phyloP scores from a whole-genome alignment of 2,329 filamentous ascomycete genomes.

The Chalara sp. region DNA sequence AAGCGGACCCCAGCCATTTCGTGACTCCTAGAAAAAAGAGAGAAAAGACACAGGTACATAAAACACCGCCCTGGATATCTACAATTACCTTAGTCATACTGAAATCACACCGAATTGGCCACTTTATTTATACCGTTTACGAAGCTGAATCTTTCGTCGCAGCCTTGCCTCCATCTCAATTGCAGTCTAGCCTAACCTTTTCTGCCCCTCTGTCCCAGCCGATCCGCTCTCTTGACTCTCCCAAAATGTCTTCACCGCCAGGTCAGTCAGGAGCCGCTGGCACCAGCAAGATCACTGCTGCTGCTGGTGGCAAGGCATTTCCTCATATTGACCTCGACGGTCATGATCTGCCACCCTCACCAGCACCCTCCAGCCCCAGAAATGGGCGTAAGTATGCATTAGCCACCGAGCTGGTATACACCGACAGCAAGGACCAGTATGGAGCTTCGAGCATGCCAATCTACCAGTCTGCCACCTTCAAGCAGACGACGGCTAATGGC shows the following conservation, averaged over 20 bases:
- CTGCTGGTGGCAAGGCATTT: constrained; percentile 20
- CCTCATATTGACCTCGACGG: constrained; percentile 69
- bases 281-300: constrained; percentile 10
- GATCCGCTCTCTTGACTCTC: background rate
- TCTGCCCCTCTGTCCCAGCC: too few species aligned
- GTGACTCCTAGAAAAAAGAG: too few species aligned
- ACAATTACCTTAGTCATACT: too few species aligned
- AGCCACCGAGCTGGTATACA: constrained; percentile 94
- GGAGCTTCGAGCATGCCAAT: constrained; percentile 94
- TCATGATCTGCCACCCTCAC: constrained; percentile 81
- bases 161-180: too few species aligned
- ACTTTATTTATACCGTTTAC: too few species aligned
- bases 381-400: constrained; percentile 85
- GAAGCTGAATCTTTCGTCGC: too few species aligned
- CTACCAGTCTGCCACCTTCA: constrained; percentile 98
- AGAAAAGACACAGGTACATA: too few species aligned
- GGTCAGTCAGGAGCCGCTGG: constrained; percentile 16
- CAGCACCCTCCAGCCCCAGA: constrained; percentile 83
- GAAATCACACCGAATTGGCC: too few species aligned
- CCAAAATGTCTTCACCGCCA: constrained; percentile 28
- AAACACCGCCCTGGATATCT: too few species aligned
- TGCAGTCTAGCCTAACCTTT: background rate
- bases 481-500: constrained; percentile 74
- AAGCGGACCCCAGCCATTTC: background rate
- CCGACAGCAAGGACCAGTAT: constrained; percentile 94